These are phyloP conservation scores for Chaetomium globosum DNA, from an alignment of 2,329 filamentous ascomycete genomes.

Conservation along the genomic window DNA sequence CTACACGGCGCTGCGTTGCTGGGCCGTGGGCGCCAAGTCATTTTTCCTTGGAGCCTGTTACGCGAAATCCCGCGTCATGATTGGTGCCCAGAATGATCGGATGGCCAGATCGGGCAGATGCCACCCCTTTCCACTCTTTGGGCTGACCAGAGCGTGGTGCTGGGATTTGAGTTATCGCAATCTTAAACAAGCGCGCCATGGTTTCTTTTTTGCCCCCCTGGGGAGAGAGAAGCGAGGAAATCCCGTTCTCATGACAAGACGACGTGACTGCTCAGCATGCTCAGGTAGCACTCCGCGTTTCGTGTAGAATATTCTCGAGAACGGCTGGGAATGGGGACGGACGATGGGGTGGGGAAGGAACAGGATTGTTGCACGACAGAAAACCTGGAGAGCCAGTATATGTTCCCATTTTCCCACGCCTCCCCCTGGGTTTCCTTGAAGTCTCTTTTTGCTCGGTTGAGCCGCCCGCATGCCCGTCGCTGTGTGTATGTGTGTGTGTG, in stretches of 20 bases:
- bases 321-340: not conserved
- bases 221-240: not conserved
- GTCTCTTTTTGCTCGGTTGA: slow-evolving; percentile 17
- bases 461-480: slow-evolving; percentile 16
- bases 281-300: not conserved
- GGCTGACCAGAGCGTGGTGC: slow-evolving; percentile 2
- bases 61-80: slow-evolving; percentile 27
- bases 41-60: slow-evolving; percentile 12
- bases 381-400: not conserved
- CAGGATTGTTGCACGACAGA: slow-evolving; percentile 4
- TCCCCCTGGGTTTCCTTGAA: slow-evolving; percentile 17
- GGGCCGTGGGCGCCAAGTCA: slow-evolving; percentile 15
- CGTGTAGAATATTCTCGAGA: not conserved
- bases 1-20: not conserved
- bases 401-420: slow-evolving; percentile 2
- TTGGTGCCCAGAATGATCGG: slow-evolving; percentile 34
- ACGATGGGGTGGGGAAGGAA: not conserved
- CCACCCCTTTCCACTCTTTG: not conserved
- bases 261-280: not conserved
- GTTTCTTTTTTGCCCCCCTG: not conserved
- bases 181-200: slow-evolving; percentile 7
- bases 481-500: slow-evolving; percentile 15
- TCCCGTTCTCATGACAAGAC: not conserved
- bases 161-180: slow-evolving; percentile 3
- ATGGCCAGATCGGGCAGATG: slow-evolving; percentile 29